Evolutionary conservation across 2,329 filamentous ascomycete genomes (phyloP), one percentile per base, ranked within the genome.

Genomic region (Zelopaecilomyces penicillatus): DNA sequence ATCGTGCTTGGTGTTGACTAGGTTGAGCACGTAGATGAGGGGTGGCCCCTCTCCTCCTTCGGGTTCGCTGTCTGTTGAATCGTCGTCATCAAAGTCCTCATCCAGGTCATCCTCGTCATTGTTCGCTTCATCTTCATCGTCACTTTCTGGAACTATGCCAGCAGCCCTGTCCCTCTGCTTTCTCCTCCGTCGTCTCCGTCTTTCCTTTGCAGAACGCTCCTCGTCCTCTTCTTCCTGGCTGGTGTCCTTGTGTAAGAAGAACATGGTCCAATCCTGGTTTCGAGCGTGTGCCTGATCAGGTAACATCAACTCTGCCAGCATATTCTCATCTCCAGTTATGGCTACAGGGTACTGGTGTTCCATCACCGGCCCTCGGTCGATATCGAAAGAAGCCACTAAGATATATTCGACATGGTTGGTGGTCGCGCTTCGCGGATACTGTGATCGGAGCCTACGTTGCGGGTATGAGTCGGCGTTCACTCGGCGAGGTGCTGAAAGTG

Each of bases 401-500:
- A 98, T 97, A 61, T 97, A 98, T 63, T 98, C 93, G 67, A 98
- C 93, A 83, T 98, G 93, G 58, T 93, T 94, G 63, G 97, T 85
- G 5, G 73, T 70, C 8, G 80, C 77, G 45, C 83, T 75, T n/a
- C 80, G 74, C 11, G 85, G 85, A 58, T 89, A 90, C 57, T 89
- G 85, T 19, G 85, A 85, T 45, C 80, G 82, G 59, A 83, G 65
- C 58, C 75, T 80, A 54, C 75, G 74, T 12, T 68, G 64, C 5
- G 74, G 71, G 44, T 72, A 70, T 32, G 70, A 67, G 50, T 73
- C 65, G 48, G 73, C 65, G 60, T 79, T 66, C 60, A 71, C 55
- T 63, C 73, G 64, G 52, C 72, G 65, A 46, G 73, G 64, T 49
- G 65, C 67, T 50, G 76, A 73, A 48, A 85, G 60, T 35, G 78